Base-by-base conservation (phyloP, 345 rosid species). In the Lepidium sativum region DNA sequence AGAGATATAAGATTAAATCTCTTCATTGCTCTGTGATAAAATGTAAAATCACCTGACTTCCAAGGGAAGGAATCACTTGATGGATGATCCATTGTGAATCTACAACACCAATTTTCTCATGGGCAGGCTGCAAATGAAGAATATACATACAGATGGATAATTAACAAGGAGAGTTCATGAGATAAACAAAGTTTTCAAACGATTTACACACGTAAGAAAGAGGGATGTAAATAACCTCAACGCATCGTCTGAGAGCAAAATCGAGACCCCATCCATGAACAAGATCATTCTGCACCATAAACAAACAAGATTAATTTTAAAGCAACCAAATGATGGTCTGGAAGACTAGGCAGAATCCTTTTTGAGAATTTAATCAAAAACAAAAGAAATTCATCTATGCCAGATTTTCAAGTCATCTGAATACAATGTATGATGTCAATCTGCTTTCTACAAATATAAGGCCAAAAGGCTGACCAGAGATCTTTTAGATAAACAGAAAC, bases 211-310 rank as follows among this genome's bases (percentile, higher is more conserved):
- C 5, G 57, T 17, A 43, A 17, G 17, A 23, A 27, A 60, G 54
- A 56, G 31, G 67, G 42, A 0, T 35, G 64, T 54, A 39, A 71
- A 76, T 60, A 44, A 83, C 97, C 85, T 88, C 87, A 17, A 86
- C 83, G 9, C 99, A 90, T 82, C 87, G 84, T 69, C 99, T 78
- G 54, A 94, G 95, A 67, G 96, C 92, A 59, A 94, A 94, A 80
- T 90, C 99, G 40, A 94, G 83, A 67, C 99, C 99, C 99, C 99
- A 94, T 67, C 99, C 99, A 77, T 94, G 99, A 69, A 94, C 92
- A 83, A 94, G 83, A 73, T 94, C 97, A 73, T 94, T 94, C 99
- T 94, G 82, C 60, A 78, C 20, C 63, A 53, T 41, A 60, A 25
- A 59, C 43, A 60, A 44, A 35, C 57, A 60, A 33, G 51, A 29